Base-by-base conservation (phyloP, 345 rosid genomes). In the Pistacia integerrima region DNA sequence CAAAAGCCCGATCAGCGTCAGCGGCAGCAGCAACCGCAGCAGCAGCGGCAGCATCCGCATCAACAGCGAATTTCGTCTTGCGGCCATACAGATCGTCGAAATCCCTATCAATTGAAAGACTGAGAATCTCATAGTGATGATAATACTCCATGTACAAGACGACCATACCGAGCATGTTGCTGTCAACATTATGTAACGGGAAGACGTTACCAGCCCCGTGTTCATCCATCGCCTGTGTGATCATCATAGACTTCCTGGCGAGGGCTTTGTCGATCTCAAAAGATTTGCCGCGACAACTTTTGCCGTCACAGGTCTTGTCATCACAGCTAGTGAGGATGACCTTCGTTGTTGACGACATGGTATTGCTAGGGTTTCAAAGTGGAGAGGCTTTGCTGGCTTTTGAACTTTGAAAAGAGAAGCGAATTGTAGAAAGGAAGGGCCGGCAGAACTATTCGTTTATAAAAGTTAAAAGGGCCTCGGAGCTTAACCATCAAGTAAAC, bases 81-180 rank as follows among this genome's bases (percentile, higher is more conserved):
- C 22, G 22, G 22, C 22, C 22, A 22, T 22, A 22, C 25, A 25
- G 25, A 25, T 25, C 0, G 25, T 25, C 25, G 25, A 25, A 0
- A 25, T 0, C 1, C 25, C 0, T 25, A 25, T 25, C 25, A 25
- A 25, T 25, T 25, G 25, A 25, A 25, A 25, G 25, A 25, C 25
- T 22, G 25, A 22, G 25, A 22, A 22, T 22, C 25, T 22, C 0
- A 22, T 22, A 22, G 25, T 22, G 0, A 22, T 22, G 25, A 22
- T 36, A 5, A 41, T 90, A 97, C 59, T 85, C 90, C 82, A 81
- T 86, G 79, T 92, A 94, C 85, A 89, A 94, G 69, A 92, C 85
- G 30, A 94, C 90, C 89, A 82, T 89, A 3, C 93, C 82, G 17
- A 94, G 87, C 88, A 90, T 89, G 92, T 89, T 82, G 84, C 93